Base-by-base conservation (phyloP, 2,329 filamentous ascomycete genomes). In the Fusarium camptoceras region DNA sequence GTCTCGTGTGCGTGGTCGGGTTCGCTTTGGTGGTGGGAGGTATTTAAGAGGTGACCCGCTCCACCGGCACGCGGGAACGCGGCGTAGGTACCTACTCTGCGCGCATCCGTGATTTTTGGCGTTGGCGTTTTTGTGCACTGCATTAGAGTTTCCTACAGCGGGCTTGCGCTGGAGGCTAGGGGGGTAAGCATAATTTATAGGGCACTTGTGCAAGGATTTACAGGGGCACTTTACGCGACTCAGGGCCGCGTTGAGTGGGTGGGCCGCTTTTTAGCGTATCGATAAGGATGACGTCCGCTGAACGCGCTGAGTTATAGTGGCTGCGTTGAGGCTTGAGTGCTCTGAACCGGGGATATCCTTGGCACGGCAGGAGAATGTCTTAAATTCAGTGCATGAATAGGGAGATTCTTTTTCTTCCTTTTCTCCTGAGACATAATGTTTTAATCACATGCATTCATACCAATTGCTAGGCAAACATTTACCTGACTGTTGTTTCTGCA, bases 1-100 rank as follows among this genome's bases (percentile, higher is more conserved):
- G 54, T 64, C 64, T 68, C 64, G 68, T 72, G 68, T 66, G 64
- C n/a, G 55, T 54, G 58, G 56, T 58, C 55, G 56, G 61, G 59
- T 64, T 50, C 63, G 64, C 31, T 47, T 59, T 51, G 68, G 61
- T 63, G 62, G 54, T 31, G 65, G 68, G 68, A 72, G 69, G 69
- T 71, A 71, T 71, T 71, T 71, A 71, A 72, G 50, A 70, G 68
- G 53, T 63, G 64, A 53, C 58, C 51, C 39, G 48, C 50, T 66
- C 43, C 41, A 41, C 54, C 53, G 43, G 54, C 50, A 70, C 68
- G 68, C 68, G 68, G 67, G 58, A 62, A 53, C 54, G 63, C 55
- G 64, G 47, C 59, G 30, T 25, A 43, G 39, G 48, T 34, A 20
- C 63, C 30, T 34, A 20, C 63, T 37, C 41, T 51, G 56, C 59